Percentiles rank a stretch among this genome's conserved stretches.
These are phyloP conservation scores for Claviceps arundinis DNA, from an alignment of 2,329 filamentous ascomycete genomes.

Conservation along the genomic window DNA sequence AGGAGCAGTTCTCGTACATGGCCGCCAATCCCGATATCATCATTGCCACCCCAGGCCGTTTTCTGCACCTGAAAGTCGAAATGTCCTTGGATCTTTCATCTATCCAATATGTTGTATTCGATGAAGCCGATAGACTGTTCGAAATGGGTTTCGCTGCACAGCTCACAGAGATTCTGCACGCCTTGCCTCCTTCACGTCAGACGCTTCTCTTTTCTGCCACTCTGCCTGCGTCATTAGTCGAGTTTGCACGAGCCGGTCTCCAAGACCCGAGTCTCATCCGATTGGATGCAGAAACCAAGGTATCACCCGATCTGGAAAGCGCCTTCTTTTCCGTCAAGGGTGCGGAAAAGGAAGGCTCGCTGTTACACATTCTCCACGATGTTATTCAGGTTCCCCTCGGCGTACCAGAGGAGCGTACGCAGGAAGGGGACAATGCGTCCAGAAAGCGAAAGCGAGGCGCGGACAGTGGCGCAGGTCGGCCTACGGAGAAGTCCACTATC, in stretches of 20 bases:
- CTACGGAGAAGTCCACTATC: slow-evolving; percentile 85
- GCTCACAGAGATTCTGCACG: slow-evolving; percentile 82
- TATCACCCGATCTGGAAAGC: slow-evolving; percentile 89
- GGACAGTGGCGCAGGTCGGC: slow-evolving; percentile 44
- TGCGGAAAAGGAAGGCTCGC: slow-evolving; percentile 82
- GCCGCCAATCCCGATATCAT: slow-evolving; percentile 91
- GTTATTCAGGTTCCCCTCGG: slow-evolving; percentile 81
- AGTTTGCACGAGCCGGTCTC: slow-evolving; percentile 85
- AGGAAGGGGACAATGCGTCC: slow-evolving; percentile 30
- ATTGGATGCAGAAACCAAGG: slow-evolving; percentile 86
- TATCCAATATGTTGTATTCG: slow-evolving; percentile 88
- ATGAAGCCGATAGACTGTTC: slow-evolving; percentile 92
- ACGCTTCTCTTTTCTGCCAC: slow-evolving; percentile 93
- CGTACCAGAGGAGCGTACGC: slow-evolving; percentile 38
- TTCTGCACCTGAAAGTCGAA: slow-evolving; percentile 91
- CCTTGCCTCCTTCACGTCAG: slow-evolving; percentile 70
- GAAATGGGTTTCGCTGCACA: slow-evolving; percentile 98
- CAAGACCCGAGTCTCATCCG: slow-evolving; percentile 86
- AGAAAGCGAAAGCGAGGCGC: slow-evolving; percentile 62
- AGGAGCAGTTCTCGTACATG: slow-evolving; percentile 91
- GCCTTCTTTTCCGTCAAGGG: slow-evolving; percentile 91
- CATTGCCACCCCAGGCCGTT: slow-evolving; percentile 92
- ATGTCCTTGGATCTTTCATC: slow-evolving; percentile 88
- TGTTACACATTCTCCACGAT: slow-evolving; percentile 79
- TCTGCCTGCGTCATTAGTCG: slow-evolving; percentile 82